A percentile compares a stretch with the other conserved stretches of the same genome.
Conservation (phyloP, 1,284 basidiomycete genomes). For the Rhodotorula sp. region DNA sequence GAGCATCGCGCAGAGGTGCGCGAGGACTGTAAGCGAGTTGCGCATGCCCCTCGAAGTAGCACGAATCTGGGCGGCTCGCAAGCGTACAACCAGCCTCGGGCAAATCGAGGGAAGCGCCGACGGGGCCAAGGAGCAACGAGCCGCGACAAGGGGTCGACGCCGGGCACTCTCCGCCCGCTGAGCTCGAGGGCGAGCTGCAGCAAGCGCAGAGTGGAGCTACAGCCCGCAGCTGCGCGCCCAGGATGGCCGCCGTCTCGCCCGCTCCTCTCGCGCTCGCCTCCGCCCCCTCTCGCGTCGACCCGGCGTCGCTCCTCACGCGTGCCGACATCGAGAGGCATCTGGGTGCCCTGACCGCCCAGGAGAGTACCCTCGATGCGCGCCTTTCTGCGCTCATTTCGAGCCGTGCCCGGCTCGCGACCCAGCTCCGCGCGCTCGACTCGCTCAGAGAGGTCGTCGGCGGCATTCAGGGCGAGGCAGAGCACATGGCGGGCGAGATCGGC, state of each 20-base stretch:
- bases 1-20: too few species aligned
- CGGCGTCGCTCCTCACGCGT: slow-evolving; percentile 27
- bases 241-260: neutral
- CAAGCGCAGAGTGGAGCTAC: too few species aligned
- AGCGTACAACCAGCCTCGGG: too few species aligned
- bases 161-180: too few species aligned
- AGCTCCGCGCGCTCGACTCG: slow-evolving; percentile 41
- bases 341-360: slow-evolving; percentile 17
- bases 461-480: slow-evolving; percentile 43
- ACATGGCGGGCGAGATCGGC: slow-evolving; percentile 37
- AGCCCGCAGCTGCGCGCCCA: neutral
- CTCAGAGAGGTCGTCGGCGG: slow-evolving; percentile 42
- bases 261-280: neutral
- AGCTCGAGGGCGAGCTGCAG: too few species aligned
- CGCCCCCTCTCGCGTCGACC: slow-evolving; percentile 1
- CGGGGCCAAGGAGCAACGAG: too few species aligned
- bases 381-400: slow-evolving; percentile 39
- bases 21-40: too few species aligned
- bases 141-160: too few species aligned
- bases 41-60: too few species aligned
- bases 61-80: too few species aligned
- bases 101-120: too few species aligned
- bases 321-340: slow-evolving; percentile 27
- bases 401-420: slow-evolving; percentile 20
- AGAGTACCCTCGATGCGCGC: slow-evolving; percentile 39